A percentile compares a stretch with the other conserved stretches of the same genome.
These are phyloP conservation scores for Crithidia acanthocephali DNA, from an alignment of 208 protist genomes.

Conservation along the genomic window DNA sequence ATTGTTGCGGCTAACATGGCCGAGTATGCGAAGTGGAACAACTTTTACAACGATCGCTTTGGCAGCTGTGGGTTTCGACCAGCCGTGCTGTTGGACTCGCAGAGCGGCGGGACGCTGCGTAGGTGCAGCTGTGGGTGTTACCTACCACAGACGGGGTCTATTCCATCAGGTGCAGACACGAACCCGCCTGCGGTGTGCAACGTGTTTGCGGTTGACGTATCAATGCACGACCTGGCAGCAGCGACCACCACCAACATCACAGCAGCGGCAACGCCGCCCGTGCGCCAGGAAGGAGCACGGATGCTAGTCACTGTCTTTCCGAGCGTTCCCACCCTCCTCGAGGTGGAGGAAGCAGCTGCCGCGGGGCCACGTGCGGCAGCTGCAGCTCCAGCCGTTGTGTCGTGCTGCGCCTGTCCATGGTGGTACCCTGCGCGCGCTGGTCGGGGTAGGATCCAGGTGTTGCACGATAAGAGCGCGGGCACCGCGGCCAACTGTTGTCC, in stretches of 20 bases:
- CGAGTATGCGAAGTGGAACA: conserved; percentile 39
- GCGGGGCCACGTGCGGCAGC: too few species aligned
- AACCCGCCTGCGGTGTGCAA: background rate
- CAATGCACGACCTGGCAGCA: too few species aligned
- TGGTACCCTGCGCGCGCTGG: background rate
- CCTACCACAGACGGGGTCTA: too few species aligned
- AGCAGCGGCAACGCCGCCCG: too few species aligned
- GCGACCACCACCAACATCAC: too few species aligned
- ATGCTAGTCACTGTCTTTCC: conserved; percentile 26
- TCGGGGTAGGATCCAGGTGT: background rate
- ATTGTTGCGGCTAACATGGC: conserved; percentile 14
- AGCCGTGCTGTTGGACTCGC: background rate
- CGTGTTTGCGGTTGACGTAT: background rate
- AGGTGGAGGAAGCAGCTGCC: background rate
- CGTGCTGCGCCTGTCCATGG: conserved; percentile 27
- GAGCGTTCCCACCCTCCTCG: conserved; percentile 13
- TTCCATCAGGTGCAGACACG: background rate
- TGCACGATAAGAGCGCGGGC: background rate
- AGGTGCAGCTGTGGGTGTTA: conserved; percentile 17
- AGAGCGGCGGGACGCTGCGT: background rate
- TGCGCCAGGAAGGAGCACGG: background rate
- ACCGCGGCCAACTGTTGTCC: too few species aligned
- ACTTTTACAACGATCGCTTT: conserved; percentile 35
- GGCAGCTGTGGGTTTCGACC: conserved; percentile 2
- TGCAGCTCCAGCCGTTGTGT: background rate